Conservation (phyloP, 805 yeast species). For the Candida hungchunana region DNA sequence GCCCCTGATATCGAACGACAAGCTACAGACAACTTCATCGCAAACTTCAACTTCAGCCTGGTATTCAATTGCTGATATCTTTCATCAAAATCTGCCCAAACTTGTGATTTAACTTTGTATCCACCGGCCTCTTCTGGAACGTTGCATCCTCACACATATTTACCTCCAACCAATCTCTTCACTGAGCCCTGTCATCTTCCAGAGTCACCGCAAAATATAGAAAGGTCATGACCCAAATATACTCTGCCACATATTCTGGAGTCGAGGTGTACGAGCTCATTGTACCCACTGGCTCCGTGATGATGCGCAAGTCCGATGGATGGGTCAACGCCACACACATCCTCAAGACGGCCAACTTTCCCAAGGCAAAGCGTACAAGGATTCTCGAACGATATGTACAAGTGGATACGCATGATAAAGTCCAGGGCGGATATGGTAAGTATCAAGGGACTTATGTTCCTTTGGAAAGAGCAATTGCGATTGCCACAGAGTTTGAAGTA, state of each 20-base stretch:
- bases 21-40: too few relatives aligned
- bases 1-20: too few relatives aligned
- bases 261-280: slow-evolving; percentile 80
- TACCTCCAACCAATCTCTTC: too few relatives aligned
- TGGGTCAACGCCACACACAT: slow-evolving; percentile 97
- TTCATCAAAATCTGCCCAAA: too few relatives aligned
- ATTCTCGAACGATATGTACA: slow-evolving; percentile 93
- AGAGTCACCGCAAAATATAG: too few relatives aligned
- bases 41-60: too few relatives aligned
- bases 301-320: slow-evolving; percentile 72
- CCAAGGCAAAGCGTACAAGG: slow-evolving; percentile 90
- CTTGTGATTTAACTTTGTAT: too few relatives aligned
- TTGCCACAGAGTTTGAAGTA: slow-evolving; percentile 65
- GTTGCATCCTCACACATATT: too few relatives aligned
- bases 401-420: slow-evolving; percentile 82
- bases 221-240: slow-evolving; percentile 43
- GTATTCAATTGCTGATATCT: too few relatives aligned
- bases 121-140: too few relatives aligned
- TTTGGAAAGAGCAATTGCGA: slow-evolving; percentile 61
- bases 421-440: slow-evolving; percentile 96
- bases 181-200: too few relatives aligned
- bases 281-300: slow-evolving; percentile 64
- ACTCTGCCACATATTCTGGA: slow-evolving; percentile 75
- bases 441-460: slow-evolving; percentile 99
- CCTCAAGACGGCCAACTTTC: slow-evolving; percentile 87